Conservation (phyloP, 306 rosid genomes). For the Sindora glabra region DNA sequence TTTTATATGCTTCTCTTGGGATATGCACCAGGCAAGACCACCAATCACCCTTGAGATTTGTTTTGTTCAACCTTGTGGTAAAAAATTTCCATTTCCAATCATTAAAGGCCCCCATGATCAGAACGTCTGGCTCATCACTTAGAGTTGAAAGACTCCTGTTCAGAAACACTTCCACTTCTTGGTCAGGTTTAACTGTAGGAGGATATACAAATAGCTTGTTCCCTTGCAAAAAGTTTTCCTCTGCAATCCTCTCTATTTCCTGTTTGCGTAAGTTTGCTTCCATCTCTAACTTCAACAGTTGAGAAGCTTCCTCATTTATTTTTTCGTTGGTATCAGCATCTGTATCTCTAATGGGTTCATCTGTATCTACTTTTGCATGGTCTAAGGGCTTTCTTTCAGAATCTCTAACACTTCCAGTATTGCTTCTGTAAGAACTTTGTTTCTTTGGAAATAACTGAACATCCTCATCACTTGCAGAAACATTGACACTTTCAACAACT, state of each 20-base stretch:
- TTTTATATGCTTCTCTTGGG: conserved; percentile 74
- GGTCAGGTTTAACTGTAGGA: conserved; percentile 67
- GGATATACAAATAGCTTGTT: conserved; percentile 69
- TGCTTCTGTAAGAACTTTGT: conserved; percentile 22
- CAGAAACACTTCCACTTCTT: conserved; percentile 67
- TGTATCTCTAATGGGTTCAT: conserved; percentile 13
- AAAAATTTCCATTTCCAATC: conserved; percentile 92
- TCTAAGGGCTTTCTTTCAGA: neutral
- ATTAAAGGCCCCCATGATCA: conserved; percentile 85
- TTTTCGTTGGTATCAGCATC: conserved; percentile 16
- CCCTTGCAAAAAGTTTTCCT: conserved; percentile 48
- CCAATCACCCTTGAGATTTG: conserved; percentile 69
- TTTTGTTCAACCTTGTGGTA: conserved; percentile 43
- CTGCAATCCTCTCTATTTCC: conserved; percentile 43
- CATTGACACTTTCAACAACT: conserved; percentile 22
- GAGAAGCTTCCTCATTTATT: conserved; percentile 27
- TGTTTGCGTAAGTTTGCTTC: conserved; percentile 30
- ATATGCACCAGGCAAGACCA: conserved; percentile 79
- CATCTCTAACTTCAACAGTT: conserved; percentile 29
- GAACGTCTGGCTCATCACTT: conserved; percentile 51
- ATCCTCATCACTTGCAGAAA: conserved; percentile 29
- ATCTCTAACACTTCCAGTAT: conserved; percentile 22
- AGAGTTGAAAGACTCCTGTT: conserved; percentile 56
- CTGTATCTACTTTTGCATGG: neutral
- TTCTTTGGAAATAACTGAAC: conserved; percentile 3